A percentile compares a stretch with the other conserved stretches of the same genome.
phyloP scores from a whole-genome alignment of 129 eudicot genomes.

The sunflower (Helianthus annuus) region DNA sequence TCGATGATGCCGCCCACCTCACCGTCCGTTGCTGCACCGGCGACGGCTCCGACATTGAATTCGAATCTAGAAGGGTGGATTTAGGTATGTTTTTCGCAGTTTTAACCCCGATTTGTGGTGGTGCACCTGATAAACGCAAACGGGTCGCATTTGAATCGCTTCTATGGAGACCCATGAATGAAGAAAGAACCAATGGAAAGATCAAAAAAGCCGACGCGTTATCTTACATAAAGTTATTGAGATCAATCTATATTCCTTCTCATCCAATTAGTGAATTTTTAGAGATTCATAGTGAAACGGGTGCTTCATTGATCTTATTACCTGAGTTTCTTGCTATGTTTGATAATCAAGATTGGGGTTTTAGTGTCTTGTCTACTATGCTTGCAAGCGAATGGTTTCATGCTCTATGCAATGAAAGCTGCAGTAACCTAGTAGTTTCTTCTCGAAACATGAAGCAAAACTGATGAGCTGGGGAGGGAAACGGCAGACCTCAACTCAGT shows the following conservation, averaged over 20 bases:
- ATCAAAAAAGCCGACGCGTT: conserved; percentile 64
- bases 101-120: conserved; percentile 84
- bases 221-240: conserved; percentile 61
- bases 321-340: conserved; percentile 75
- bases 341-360: conserved; percentile 89
- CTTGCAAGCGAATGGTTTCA: conserved; percentile 73
- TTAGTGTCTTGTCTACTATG: conserved; percentile 72
- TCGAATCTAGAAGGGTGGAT: conserved; percentile 89
- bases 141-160: conserved; percentile 87
- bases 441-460: too few species aligned
- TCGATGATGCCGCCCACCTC: conserved; percentile 91
- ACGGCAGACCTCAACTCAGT: too few species aligned
- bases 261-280: conserved; percentile 55
- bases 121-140: conserved; percentile 69
- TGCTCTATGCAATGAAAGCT: too few species aligned
- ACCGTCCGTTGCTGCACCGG: conserved; percentile 66
- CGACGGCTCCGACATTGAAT: conserved; percentile 58
- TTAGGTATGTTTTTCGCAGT: conserved; percentile 94
- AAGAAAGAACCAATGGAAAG: conserved; percentile 35
- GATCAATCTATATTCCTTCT: conserved; percentile 85
- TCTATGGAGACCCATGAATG: conserved; percentile 71
- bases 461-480: too few species aligned
- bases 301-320: conserved; percentile 55
- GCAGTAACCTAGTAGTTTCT: too few species aligned
- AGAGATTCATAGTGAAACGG: conserved; percentile 79